Evolutionary conservation across 371 early-diverging fungal species (phyloP).

Genomic region (Blastocladiella emersonii): DNA sequence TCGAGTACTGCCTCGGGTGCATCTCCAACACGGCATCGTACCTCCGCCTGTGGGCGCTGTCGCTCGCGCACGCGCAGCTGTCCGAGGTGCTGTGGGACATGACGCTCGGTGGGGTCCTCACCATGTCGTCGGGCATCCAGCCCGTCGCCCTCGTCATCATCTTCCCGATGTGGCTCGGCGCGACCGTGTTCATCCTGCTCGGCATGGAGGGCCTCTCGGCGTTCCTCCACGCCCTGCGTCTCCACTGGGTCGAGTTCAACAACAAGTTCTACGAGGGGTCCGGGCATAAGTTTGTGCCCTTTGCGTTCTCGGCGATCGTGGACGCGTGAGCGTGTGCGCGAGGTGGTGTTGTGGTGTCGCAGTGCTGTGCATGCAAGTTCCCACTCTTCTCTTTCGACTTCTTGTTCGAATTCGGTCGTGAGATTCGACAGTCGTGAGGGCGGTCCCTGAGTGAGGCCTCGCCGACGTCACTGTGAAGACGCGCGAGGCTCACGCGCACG

Average conservation of each 20-base stretch:
- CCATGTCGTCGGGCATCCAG: conserved; percentile 25
- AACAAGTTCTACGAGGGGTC: conserved; percentile 91
- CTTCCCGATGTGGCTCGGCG: conserved; percentile 65
- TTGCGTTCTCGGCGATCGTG: conserved; percentile 35
- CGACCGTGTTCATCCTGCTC: conserved; percentile 78
- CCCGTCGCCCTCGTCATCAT: conserved; percentile 52
- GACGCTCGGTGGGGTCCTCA: conserved; percentile 62
- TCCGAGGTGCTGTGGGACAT: conserved; percentile 96
- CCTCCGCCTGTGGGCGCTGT: conserved; percentile 99
- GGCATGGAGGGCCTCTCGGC: conserved; percentile 98
- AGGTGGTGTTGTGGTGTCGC: too few relatives aligned
- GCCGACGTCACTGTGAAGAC: too few relatives aligned
- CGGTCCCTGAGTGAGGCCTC: too few relatives aligned
- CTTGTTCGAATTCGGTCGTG: too few relatives aligned
- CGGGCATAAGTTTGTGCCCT: conserved; percentile 73
- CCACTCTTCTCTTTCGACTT: too few relatives aligned
- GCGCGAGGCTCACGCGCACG: too few relatives aligned
- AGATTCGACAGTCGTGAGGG: too few relatives aligned
- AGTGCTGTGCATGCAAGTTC: too few relatives aligned
- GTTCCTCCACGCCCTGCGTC: conserved; percentile 96
- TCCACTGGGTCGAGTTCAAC: conserved; percentile 99
- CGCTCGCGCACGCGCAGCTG: conserved; percentile 97
- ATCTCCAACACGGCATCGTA: conserved; percentile 99
- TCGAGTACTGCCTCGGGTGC: conserved; percentile 96
- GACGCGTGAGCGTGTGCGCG: too few relatives aligned